Base-by-base conservation (phyloP, 2,329 filamentous ascomycete species). In the Chaetomium olivaceum region DNA sequence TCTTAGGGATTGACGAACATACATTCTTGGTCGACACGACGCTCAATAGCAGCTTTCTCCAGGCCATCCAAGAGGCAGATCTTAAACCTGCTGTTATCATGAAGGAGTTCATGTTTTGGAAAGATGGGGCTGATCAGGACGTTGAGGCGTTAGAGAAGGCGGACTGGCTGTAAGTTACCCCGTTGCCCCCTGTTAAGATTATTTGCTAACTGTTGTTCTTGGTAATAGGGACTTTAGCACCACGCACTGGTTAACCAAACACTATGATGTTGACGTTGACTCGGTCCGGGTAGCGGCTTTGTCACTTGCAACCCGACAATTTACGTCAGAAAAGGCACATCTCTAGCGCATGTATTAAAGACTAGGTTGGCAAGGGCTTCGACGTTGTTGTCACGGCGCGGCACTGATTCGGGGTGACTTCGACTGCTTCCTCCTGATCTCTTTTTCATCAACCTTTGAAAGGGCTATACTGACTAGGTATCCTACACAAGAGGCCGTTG, bases 31-130 rank as follows among this genome's bases (percentile, higher is more conserved):
- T 65, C 3, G 65, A 67, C 46, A 67, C 67, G 27, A 67, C 67
- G 27, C 48, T 67, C 16, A 69, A 69, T 57, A 58, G 19, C 43
- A 62, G 54, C n/a, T 9, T 69, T 1, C 8, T 67, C 1, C 61
- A 62, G 23, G 54, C 60, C 4, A 57, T 67, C 11, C 51, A 63
- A n/a, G 67, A 69, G 55, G 52, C 58, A 3, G 55, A 51, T 11
- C 19, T 60, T 14, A 48, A 25, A 43, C 67, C 67, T 11, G 67
- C 36, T 0, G 58, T 65, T 6, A 67, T 69, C 36, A 62, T 69
- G 23, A 67, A 58, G 61, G 23, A 67, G 48, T 62, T 69, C 19
- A 65, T 52, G 3, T 67, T 65, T 21, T 69, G 67, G 67, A 48
- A n/a, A 4, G 67, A 69, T 23, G 62, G 62, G n/a, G 62, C 33